Evolutionary conservation across 2,329 filamentous ascomycete species (phyloP), one percentile per base, ranked within the genome.

Genomic region (Zopfia rhizophila): DNA sequence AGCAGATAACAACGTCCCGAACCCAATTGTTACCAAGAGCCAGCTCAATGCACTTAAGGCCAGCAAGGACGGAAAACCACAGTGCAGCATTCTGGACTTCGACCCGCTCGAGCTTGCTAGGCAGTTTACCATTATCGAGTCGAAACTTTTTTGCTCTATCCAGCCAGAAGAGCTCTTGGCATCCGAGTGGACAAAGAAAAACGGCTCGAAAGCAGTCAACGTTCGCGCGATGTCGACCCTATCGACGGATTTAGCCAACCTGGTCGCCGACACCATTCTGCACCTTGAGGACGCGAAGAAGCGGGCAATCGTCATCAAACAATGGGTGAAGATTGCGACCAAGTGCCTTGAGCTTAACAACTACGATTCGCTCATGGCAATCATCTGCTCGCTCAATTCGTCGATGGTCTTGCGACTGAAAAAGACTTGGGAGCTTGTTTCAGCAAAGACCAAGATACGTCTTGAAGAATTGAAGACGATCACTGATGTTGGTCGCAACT

Each of bases 281-380:
- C 85, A 90, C 44, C 82, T 91, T 45, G 82, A 89, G n/a, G 94
- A 97, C 68, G 86, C 88, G 18, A 97, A 97, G 82, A 96, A 93
- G 77, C 85, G 94, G 18, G 93, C 94, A 1, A 77, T 83, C 2
- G 84, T 91, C 39, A 94, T 99, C 75, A 97, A 99, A 77, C 92
- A 97, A 61, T 99, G 94, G 94, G 90, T 97, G 69, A 99, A 97
- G 78, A 86, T 97, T 58, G 91, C 90, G 1, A 82, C 88, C 60
- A 90, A 89, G 61, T 96, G 91, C 56, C 78, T 95, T 4, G 90
- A 94, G 63, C 81, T 97, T 18, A 88, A 94, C 75, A 99, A 99
- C 75, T 99, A 97, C 61, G 93, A 99, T 66, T 90, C 91, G 0
- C 77, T 99, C 8, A 97, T 97, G 91, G 91, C 94, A 6, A 96